Evolutionary conservation across 2,329 filamentous ascomycete genomes (phyloP).

Genomic region (Fusarium sp.): DNA sequence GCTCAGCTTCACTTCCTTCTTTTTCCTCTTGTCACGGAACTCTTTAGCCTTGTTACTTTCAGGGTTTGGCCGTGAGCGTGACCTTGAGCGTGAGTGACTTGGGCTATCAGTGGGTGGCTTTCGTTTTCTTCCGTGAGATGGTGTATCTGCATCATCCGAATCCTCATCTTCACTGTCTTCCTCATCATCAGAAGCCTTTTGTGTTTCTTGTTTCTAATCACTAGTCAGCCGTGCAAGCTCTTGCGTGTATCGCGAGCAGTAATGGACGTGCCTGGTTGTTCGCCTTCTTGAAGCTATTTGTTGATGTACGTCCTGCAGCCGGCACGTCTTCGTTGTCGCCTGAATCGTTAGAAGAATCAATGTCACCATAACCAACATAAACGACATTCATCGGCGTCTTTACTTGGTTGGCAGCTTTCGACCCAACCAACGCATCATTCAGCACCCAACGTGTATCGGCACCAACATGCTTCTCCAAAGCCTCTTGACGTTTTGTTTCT

Average conservation of each 20-base stretch:
- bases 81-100: slow-evolving; percentile 51
- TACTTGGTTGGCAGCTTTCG: slow-evolving; percentile 45
- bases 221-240: slow-evolving; percentile 14
- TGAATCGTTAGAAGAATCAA: slow-evolving; percentile 56
- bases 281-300: slow-evolving; percentile 46
- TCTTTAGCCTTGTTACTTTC: slow-evolving; percentile 55
- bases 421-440: slow-evolving; percentile 56
- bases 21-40: slow-evolving; percentile 68
- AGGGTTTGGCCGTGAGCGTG: slow-evolving; percentile 43
- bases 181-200: slow-evolving; percentile 32
- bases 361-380: slow-evolving; percentile 65
- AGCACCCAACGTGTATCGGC: slow-evolving; percentile 83
- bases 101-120: slow-evolving; percentile 43
- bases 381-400: slow-evolving; percentile 66
- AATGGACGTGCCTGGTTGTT: slow-evolving; percentile 45
- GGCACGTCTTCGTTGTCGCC: slow-evolving; percentile 51
- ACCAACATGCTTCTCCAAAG: slow-evolving; percentile 70
- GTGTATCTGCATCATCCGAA: slow-evolving; percentile 42
- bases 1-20: slow-evolving; percentile 75
- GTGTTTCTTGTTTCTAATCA: slow-evolving; percentile 31
- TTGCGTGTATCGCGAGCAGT: background rate
- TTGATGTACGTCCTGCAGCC: slow-evolving; percentile 52
- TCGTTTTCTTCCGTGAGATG: slow-evolving; percentile 44
- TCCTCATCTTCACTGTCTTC: slow-evolving; percentile 46
- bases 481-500: slow-evolving; percentile 71